Conservation (phyloP, 768 basidiomycete species). For the Leucocoprinus sp. region DNA sequence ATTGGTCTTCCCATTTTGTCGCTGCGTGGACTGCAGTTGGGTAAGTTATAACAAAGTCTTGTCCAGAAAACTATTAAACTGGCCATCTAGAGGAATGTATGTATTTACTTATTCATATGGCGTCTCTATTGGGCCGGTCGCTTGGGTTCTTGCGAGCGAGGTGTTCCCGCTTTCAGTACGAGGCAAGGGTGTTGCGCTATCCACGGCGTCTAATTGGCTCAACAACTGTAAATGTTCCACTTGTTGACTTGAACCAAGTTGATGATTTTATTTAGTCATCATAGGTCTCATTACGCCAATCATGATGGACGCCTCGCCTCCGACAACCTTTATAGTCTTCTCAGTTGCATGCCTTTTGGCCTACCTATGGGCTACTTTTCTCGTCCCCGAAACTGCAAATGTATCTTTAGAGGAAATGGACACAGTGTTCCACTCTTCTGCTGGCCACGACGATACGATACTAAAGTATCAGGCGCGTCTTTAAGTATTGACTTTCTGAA, state of each 20-base stretch:
- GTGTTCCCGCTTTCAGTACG: constrained; percentile 75
- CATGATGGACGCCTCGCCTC: constrained; percentile 50
- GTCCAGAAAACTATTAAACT: not conserved
- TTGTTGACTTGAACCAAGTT: not conserved
- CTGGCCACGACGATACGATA: constrained; percentile 43
- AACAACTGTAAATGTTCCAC: constrained; percentile 58
- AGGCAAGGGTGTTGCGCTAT: constrained; percentile 74
- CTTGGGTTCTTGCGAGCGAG: constrained; percentile 80
- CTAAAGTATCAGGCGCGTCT: constrained; percentile 45
- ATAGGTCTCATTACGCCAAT: constrained; percentile 69
- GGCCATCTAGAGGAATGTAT: constrained; percentile 43
- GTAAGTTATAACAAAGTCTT: constrained; percentile 26
- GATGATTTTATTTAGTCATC: constrained; percentile 38
- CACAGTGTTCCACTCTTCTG: constrained; percentile 52
- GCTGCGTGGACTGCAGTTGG: constrained; percentile 67
- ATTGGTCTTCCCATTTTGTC: constrained; percentile 49
- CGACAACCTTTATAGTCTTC: constrained; percentile 66
- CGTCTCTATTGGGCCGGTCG: constrained; percentile 68
- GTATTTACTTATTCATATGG: constrained; percentile 74
- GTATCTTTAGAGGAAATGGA: constrained; percentile 74
- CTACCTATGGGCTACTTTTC: constrained; percentile 62
- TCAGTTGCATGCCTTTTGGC: constrained; percentile 54
- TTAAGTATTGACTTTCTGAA: not conserved
- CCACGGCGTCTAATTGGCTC: constrained; percentile 80
- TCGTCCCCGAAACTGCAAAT: constrained; percentile 72